Base-by-base conservation (phyloP, 2,329 filamentous ascomycete species). In the Penicillium sp. region DNA sequence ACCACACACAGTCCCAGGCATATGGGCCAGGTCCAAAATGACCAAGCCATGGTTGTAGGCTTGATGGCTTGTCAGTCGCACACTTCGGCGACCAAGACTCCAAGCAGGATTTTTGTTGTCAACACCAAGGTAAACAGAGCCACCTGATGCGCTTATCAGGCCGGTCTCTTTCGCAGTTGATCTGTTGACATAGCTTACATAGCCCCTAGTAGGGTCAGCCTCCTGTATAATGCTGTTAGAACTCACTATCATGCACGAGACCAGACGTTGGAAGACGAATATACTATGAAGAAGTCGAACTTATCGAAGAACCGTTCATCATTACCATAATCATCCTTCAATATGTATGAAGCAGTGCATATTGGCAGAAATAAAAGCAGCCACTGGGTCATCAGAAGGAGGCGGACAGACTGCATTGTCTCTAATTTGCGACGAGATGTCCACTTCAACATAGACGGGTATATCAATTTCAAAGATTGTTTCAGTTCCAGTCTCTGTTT, bases 151-250 rank as follows among this genome's bases (percentile, higher is more conserved):
- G 59, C 82, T 82, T 60, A 87, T 85, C 8, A 92, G 79, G 16
- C 82, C 81, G 31, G 75, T 70, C n/a, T 71, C 67, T 56, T 82
- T 81, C 53, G 90, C 89, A 1, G 80, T 82, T 16, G 70, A 55
- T 50, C 81, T 79, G 62, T 84, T 77, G 53, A 86, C 81, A 67
- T 93, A 95, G 59, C 84, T 75, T 65, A 95, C 90, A 66, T 86
- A 91, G 29, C 90, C 91, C 60, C 86, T 67, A 1, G 90, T 95
- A 0, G 90, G 90, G 67, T 95, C 90, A 3, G 65, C 21, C 21
- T 57, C 71, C 77, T 79, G 37, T 9, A 16, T 47, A 19, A n/a
- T 13, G 21, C 8, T 10, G 13, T 48, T 9, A 33, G 29, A 5
- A 3, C 14, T 33, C 13, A 16, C 7, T 16, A 19, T 8, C 19